Base-by-base conservation (phyloP, 768 basidiomycete species). In the Phylloporus scabripes region DNA sequence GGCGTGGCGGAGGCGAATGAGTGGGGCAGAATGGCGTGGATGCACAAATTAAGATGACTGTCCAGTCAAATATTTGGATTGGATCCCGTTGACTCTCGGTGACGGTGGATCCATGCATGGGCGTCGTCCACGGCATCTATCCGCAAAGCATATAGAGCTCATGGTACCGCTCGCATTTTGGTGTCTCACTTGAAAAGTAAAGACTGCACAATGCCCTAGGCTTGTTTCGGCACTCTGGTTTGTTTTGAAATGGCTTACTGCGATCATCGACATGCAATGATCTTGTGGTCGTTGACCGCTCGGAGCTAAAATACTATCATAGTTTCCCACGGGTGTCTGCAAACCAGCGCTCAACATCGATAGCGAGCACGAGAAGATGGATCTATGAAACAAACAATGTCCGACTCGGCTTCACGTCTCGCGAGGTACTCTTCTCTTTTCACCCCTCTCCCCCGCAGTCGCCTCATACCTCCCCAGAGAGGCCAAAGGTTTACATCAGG, bases 401-500 rank as follows among this genome's bases (percentile, higher is more conserved):
- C 71, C 17, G 74, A 74, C 59, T 67, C 71, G 56, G 64, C 72
- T 38, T 62, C 61, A 20, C 60, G 64, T 41, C 65, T 76, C 20
- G 65, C 69, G 43, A 71, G 68, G 75, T 67, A 44, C 36, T 32
- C 37, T 1, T 7, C 28, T 14, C 32, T 45, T 42, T 54, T 37
- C 57, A 42, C n/a, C 34, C 14, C 42, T 11, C 28, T 17, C 17
- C 26, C 8, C 28, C 38, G 17, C 48, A 40, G 21, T 42, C 20
- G 17, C 23, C 56, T 58, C 50, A 54, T 44, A 21, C 52, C 43
- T 15, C 23, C 31, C 18, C 53, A 94, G 91, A 59, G 89, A 93
- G 72, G 87, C 89, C 58, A 89, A 85, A 63, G 72, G 73, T 58
- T 77, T 85, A 54, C 82, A 87, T 50, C 81, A 85, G 61, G 78